These are phyloP conservation scores for Chaetoscypha palmicola DNA, from an alignment of 2,329 filamentous ascomycete genomes.

Conservation along the genomic window DNA sequence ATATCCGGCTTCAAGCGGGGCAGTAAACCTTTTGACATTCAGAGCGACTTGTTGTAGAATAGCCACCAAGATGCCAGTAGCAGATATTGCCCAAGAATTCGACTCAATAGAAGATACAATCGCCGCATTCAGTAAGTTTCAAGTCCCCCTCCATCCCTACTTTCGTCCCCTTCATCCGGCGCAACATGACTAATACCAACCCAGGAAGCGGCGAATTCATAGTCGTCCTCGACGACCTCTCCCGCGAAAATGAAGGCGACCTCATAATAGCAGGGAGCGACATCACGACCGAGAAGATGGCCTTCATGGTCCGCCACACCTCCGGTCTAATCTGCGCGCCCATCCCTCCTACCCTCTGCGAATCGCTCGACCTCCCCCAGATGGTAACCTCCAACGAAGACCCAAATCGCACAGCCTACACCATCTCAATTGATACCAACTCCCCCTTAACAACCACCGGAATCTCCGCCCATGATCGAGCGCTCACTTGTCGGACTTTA, in stretches of 20 bases:
- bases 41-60: too few species aligned
- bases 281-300: slow-evolving; percentile 83
- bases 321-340: slow-evolving; percentile 90
- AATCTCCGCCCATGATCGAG: slow-evolving; percentile 82
- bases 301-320: slow-evolving; percentile 89
- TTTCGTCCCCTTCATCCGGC: background rate
- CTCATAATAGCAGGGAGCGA: slow-evolving; percentile 87
- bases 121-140: slow-evolving; percentile 54
- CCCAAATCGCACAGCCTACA: slow-evolving; percentile 87
- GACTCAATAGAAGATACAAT: slow-evolving; percentile 60
- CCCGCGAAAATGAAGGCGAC: slow-evolving; percentile 96
- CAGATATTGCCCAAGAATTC: slow-evolving; percentile 39
- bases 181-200: slow-evolving; percentile 10
- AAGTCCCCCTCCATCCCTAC: slow-evolving; percentile 1
- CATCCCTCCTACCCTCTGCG: slow-evolving; percentile 61
- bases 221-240: slow-evolving; percentile 85
- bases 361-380: slow-evolving; percentile 69
- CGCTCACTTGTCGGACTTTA: slow-evolving; percentile 71
- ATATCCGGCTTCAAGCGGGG: slow-evolving; percentile 14
- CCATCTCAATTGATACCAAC: slow-evolving; percentile 76
- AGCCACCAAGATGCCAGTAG: slow-evolving; percentile 25
- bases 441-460: slow-evolving; percentile 73
- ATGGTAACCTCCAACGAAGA: slow-evolving; percentile 77
- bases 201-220: slow-evolving; percentile 81
- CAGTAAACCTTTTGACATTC: too few species aligned